Evolutionary conservation across 306 rosid genomes (phyloP).

Genomic region (Cucurbita pepo): DNA sequence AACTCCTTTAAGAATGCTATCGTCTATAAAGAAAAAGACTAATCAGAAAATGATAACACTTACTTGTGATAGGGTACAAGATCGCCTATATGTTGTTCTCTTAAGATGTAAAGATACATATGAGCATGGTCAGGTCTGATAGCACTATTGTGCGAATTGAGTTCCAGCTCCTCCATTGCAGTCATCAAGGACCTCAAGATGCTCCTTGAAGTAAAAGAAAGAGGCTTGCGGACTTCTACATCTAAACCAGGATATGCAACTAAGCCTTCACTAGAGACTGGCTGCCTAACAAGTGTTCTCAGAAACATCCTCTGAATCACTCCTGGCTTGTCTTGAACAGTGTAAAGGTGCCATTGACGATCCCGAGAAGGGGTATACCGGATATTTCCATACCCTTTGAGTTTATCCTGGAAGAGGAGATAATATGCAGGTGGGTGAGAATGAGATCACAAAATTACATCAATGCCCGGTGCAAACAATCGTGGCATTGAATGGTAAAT

Average conservation of each 20-base stretch:
- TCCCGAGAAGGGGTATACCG: constrained; percentile 84
- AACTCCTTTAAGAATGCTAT: constrained; percentile 13
- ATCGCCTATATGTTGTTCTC: constrained; percentile 64
- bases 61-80: constrained; percentile 74
- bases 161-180: constrained; percentile 99
- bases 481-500: background rate
- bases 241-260: constrained; percentile 44
- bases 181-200: constrained; percentile 76
- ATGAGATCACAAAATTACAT: background rate
- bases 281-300: constrained; percentile 87
- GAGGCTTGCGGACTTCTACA: constrained; percentile 32
- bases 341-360: constrained; percentile 96
- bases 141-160: constrained; percentile 70
- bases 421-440: background rate
- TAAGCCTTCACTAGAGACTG: constrained; percentile 61
- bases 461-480: background rate
- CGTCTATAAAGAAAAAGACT: constrained; percentile 8
- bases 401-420: constrained; percentile 52
- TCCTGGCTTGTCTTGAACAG: constrained; percentile 56
- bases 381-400: constrained; percentile 67
- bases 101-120: constrained; percentile 82
- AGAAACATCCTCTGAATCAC: constrained; percentile 84
- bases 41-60: constrained; percentile 10
- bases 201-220: constrained; percentile 77
- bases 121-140: constrained; percentile 75